Conservation (phyloP, 1,284 basidiomycete species). For the Ceratobasidium theobromae region DNA sequence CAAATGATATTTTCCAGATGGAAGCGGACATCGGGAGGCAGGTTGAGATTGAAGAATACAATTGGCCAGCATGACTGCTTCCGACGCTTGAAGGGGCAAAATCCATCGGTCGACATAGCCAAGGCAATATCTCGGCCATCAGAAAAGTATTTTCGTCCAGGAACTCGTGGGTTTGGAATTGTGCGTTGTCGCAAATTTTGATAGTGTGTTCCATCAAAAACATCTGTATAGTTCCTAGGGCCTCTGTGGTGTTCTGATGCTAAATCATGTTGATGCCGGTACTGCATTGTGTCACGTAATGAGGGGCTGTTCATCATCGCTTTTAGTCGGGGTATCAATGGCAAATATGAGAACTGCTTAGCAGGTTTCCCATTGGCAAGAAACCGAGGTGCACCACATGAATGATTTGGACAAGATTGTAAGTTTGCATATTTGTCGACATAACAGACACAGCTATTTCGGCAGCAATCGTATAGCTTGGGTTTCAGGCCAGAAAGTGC, state of each 20-base stretch:
- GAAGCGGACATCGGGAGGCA: constrained; percentile 23
- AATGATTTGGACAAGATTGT: constrained; percentile 39
- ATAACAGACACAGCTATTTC: constrained; percentile 44
- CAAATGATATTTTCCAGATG: constrained; percentile 21
- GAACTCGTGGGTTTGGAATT: background rate
- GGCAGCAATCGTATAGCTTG: constrained; percentile 44
- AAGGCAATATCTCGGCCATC: constrained; percentile 25
- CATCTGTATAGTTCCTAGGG: background rate
- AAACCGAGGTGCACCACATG: constrained; percentile 41
- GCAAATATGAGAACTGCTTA: constrained; percentile 43
- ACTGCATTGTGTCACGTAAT: constrained; percentile 40
- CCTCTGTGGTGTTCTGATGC: background rate
- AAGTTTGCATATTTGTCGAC: constrained; percentile 42
- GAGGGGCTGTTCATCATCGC: constrained; percentile 38
- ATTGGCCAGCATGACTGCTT: constrained; percentile 22
- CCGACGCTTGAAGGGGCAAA: constrained; percentile 25
- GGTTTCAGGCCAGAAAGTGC: background rate
- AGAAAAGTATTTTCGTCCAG: background rate
- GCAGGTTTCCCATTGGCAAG: constrained; percentile 35
- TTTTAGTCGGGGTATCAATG: constrained; percentile 46
- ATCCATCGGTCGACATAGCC: constrained; percentile 30
- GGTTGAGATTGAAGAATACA: constrained; percentile 31
- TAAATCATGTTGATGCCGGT: constrained; percentile 17
- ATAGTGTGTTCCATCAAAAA: constrained; percentile 31
- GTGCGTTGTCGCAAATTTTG: background rate